A percentile compares a stretch with the other conserved stretches of the same genome.
phyloP scores from a whole-genome alignment of 371 early-diverging fungal genomes.

The Sporodiniella umbellata region DNA sequence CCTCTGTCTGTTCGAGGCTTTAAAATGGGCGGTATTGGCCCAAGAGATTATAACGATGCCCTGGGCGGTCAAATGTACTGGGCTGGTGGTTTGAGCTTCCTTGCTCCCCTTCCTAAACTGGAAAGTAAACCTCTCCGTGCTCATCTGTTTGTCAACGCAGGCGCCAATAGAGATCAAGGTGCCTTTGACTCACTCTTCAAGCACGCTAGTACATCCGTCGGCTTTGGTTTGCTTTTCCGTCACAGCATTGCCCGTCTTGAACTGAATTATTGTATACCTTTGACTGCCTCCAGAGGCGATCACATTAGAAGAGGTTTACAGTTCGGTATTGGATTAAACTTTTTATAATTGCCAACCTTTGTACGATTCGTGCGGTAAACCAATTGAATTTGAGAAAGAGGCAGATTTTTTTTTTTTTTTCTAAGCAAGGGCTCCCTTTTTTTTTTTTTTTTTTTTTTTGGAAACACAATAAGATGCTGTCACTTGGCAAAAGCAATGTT shows the following conservation, averaged over 20 bases:
- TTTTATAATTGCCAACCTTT: slow-evolving; percentile 51
- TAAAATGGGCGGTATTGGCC: slow-evolving; percentile 82
- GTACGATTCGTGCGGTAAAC: too few relatives aligned
- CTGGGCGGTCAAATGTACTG: slow-evolving; percentile 87
- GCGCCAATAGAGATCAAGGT: slow-evolving; percentile 47
- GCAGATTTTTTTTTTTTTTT: too few relatives aligned
- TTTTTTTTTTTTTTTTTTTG: too few relatives aligned
- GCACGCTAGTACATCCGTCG: slow-evolving; percentile 63
- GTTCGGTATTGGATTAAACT: slow-evolving; percentile 86
- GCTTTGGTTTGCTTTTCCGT: slow-evolving; percentile 82
- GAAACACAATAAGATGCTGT: slow-evolving; percentile 16
- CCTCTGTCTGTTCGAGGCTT: slow-evolving; percentile 88
- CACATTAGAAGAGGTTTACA: slow-evolving; percentile 76
- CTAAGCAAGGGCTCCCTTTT: slow-evolving; percentile 8
- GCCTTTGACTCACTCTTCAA: slow-evolving; percentile 30
- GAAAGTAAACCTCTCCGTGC: slow-evolving; percentile 64
- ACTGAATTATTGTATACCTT: slow-evolving; percentile 86
- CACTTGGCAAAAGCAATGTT: slow-evolving; percentile 17
- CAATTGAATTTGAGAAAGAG: background rate
- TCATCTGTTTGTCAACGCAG: slow-evolving; percentile 88
- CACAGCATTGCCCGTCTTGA: slow-evolving; percentile 86
- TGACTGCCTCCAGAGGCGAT: slow-evolving; percentile 72
- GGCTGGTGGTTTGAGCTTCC: slow-evolving; percentile 73
- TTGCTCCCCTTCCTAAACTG: slow-evolving; percentile 79
- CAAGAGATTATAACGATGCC: slow-evolving; percentile 79